These are phyloP conservation scores for Prunus davidiana DNA, from an alignment of 306 rosid species.

Conservation along the genomic window DNA sequence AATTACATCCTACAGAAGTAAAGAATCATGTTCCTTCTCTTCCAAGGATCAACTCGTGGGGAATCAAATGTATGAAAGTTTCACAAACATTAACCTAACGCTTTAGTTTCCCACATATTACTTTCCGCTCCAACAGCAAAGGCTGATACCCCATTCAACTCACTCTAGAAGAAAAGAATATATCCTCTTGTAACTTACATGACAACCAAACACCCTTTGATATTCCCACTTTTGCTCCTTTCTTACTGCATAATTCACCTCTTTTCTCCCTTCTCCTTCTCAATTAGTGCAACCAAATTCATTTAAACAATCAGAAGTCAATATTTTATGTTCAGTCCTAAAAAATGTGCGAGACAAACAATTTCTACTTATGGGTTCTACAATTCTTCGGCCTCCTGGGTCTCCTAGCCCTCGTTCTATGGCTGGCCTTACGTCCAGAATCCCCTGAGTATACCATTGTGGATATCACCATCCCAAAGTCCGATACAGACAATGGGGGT, in stretches of 20 bases:
- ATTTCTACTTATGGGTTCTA: slow-evolving; percentile 22
- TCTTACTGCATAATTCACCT: background rate
- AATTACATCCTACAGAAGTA: too few relatives aligned
- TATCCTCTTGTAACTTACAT: slow-evolving; percentile 3
- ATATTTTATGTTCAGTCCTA: background rate
- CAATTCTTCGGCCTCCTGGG: slow-evolving; percentile 33
- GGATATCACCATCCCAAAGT: slow-evolving; percentile 29
- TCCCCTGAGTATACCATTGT: slow-evolving; percentile 30
- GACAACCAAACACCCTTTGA: background rate
- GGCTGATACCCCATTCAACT: too few relatives aligned
- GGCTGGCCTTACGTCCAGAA: slow-evolving; percentile 42
- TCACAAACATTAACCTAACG: background rate
- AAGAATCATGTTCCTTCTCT: too few relatives aligned
- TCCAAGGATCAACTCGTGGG: background rate
- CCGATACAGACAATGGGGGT: background rate
- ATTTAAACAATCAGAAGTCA: background rate
- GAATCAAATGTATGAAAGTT: background rate
- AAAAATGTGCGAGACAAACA: slow-evolving; percentile 25
- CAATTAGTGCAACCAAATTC: background rate
- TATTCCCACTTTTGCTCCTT: background rate
- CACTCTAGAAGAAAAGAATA: slow-evolving; percentile 11
- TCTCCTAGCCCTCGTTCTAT: slow-evolving; percentile 30
- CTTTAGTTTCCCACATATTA: background rate
- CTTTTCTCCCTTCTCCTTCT: background rate
- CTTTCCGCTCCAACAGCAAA: background rate